Evolutionary conservation across 2,329 filamentous ascomycete genomes (phyloP).

Genomic region (Ceratocystis lukuohia): DNA sequence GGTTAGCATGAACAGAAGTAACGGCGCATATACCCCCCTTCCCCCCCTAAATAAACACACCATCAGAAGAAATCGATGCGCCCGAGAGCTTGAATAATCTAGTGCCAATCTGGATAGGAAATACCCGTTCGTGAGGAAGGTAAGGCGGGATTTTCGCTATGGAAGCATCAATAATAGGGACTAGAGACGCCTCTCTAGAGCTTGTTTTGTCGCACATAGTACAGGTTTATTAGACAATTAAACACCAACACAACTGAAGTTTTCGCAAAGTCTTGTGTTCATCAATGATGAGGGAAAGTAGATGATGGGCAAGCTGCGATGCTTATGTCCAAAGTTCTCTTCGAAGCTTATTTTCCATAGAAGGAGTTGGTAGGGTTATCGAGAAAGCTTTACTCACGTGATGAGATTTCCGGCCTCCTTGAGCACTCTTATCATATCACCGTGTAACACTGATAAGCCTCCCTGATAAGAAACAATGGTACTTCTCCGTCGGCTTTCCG

Average conservation of each 20-base stretch:
- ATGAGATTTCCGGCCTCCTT: background rate
- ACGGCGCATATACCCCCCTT: constrained; percentile 12
- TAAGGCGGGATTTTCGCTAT: constrained; percentile 40
- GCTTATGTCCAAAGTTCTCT: background rate
- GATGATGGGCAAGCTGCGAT: background rate
- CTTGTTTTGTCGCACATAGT: background rate
- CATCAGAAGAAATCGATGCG: constrained; percentile 59
- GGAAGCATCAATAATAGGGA: background rate
- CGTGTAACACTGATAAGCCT: background rate
- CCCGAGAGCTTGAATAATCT: constrained; percentile 61
- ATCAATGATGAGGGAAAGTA: background rate
- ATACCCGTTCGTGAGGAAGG: constrained; percentile 58
- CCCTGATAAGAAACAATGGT: background rate
- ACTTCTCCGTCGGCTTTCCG: background rate
- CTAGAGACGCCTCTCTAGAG: background rate
- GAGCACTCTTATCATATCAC: background rate
- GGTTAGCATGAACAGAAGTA: background rate
- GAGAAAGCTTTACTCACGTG: background rate
- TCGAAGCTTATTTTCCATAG: background rate
- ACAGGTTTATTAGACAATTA: background rate
- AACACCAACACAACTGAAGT: background rate
- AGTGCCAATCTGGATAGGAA: constrained; percentile 60
- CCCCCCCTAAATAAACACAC: constrained; percentile 28
- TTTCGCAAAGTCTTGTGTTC: too few relatives aligned
- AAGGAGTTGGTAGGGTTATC: too few relatives aligned